Evolutionary conservation across 768 basidiomycete genomes (phyloP).

Genomic region (Mycena alexandri): DNA sequence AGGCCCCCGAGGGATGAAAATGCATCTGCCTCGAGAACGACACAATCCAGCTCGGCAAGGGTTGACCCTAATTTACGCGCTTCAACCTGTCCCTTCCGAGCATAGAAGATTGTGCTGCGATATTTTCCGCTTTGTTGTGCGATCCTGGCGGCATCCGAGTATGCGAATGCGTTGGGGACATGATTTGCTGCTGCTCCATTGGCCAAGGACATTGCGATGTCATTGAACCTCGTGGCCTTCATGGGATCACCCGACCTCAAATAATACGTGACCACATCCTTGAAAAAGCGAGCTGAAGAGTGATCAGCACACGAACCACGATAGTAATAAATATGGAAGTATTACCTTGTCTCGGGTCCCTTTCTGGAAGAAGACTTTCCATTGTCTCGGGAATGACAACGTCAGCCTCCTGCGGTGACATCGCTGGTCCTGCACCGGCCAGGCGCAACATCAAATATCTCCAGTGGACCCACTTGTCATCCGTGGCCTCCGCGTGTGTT

Average conservation of each 20-base stretch:
- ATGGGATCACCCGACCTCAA: not conserved
- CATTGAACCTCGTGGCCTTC: constrained; percentile 8
- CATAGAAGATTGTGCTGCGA: not conserved
- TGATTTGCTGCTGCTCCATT: not conserved
- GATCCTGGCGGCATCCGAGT: not conserved
- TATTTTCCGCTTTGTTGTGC: not conserved
- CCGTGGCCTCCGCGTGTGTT: not conserved
- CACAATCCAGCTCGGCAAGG: constrained; percentile 5
- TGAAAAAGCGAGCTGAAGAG: constrained; percentile 4
- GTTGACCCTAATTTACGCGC: constrained; percentile 1
- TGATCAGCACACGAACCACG: not conserved
- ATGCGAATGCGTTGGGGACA: not conserved
- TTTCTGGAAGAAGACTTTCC: not conserved
- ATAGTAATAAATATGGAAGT: too few relatives aligned
- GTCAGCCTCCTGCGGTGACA: not conserved
- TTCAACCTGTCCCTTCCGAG: constrained; percentile 2
- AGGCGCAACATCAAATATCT: constrained; percentile 9
- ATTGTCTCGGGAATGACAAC: constrained; percentile 1
- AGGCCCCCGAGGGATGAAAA: not conserved
- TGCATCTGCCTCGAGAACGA: not conserved
- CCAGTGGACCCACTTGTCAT: not conserved
- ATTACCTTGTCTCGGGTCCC: not conserved
- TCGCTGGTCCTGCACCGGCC: not conserved
- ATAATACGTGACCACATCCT: constrained; percentile 1
- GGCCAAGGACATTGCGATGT: not conserved